Evolutionary conservation across 805 yeast genomes (phyloP).

Genomic region (Teunomyces atbi): DNA sequence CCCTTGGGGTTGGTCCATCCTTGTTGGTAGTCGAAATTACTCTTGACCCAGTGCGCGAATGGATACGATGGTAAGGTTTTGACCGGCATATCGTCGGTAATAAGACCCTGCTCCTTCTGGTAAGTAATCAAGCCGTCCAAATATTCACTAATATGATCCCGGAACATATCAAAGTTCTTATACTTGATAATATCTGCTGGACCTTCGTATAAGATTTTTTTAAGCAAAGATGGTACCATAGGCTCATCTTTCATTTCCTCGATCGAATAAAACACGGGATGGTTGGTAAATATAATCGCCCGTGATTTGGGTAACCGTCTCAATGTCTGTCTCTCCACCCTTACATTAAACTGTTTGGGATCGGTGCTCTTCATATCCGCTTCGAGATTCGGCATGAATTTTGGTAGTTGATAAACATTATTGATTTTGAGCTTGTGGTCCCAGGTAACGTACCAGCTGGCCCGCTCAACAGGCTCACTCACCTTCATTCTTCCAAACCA

Average conservation of each 20-base stretch:
- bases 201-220: constrained; percentile 62
- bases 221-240: constrained; percentile 70
- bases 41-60: constrained; percentile 55
- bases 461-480: constrained; percentile 66
- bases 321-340: constrained; percentile 73
- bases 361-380: constrained; percentile 31
- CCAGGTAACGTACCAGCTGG: constrained; percentile 75
- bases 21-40: constrained; percentile 38
- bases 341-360: constrained; percentile 58
- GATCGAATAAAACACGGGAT: constrained; percentile 73
- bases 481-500: constrained; percentile 66
- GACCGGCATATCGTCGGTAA: constrained; percentile 53
- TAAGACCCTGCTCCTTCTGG: constrained; percentile 57
- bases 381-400: constrained; percentile 35
- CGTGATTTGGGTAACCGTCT: constrained; percentile 62
- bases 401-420: constrained; percentile 55
- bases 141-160: constrained; percentile 60
- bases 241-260: constrained; percentile 81
- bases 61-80: constrained; percentile 62
- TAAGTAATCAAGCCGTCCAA: constrained; percentile 56
- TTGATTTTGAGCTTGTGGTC: constrained; percentile 60
- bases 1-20: constrained; percentile 42
- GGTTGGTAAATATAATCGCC: constrained; percentile 73
- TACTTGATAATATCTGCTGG: constrained; percentile 65
- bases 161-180: constrained; percentile 56